Evolutionary conservation across 345 rosid species (phyloP), one percentile per base, ranked within the genome.

Genomic region (Tarenaya hassleriana): DNA sequence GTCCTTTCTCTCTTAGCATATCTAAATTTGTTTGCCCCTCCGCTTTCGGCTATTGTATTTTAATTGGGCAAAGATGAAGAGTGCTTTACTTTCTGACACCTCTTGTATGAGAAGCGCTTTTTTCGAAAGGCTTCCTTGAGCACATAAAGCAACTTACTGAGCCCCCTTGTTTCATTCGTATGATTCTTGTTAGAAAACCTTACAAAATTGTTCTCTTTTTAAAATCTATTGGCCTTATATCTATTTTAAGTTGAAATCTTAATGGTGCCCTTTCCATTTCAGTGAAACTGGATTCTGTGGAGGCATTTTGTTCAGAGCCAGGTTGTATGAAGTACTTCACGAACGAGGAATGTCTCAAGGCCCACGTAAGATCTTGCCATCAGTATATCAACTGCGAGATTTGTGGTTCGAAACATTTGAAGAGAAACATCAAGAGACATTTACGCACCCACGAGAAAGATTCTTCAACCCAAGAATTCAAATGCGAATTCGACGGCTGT

Each of bases 371-470:
- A 55, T 63, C 82, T 11, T 75, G 76, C 77, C 98, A 92, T 63
- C 81, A 50, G 44, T 62, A 79, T 29, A 41, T 74, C 3, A 69
- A 32, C 41, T 92, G 98, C 17, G 76, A 76, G 59, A 58, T 81
- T 10, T 92, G 97, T 27, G 83, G 86, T 19, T 55, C 77, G 0
- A 78, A 72, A 53, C 88, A 81, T 41, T 69, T 83, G 47, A 82
- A 59, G 56, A 88, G 81, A 85, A 88, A 85, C 68, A 70, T 88
- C 34, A 81, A 77, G 68, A 75, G 97, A 50, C 98, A 92, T 60
- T 57, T 84, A 1, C 64, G 67, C 11, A 66, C 77, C 0, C 98
- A 92, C 45, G 94, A 59, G 13, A 55, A 16, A 9, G 64, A 47
- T 16, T 48, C 77, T 13, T 31, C 69, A 3, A 60, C 73, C 52